Conservation (phyloP, 345 rosid genomes). For the Citrus reticulata region DNA sequence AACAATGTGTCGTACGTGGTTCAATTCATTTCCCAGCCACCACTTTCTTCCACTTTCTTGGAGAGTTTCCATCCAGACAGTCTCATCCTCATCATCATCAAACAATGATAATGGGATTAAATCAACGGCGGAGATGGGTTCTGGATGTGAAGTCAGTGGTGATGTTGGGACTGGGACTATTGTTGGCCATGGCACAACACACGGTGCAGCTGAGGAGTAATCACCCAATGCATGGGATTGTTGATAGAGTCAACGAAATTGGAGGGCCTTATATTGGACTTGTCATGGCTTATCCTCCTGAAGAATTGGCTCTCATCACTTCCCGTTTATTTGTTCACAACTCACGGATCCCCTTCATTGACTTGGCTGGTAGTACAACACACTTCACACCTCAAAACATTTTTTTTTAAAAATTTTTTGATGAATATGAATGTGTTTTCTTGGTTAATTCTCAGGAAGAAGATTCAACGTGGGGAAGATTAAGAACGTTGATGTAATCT, state of each 20-base stretch:
- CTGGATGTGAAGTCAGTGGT: constrained; percentile 2
- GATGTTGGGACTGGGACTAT: neutral
- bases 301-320: constrained; percentile 21
- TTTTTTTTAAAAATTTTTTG: neutral
- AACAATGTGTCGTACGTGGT: neutral
- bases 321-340: constrained; percentile 27
- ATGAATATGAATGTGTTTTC: neutral
- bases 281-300: constrained; percentile 30
- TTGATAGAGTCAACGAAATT: constrained; percentile 14
- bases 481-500: constrained; percentile 17
- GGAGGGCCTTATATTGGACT: constrained; percentile 32
- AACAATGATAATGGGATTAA: neutral
- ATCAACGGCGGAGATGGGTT: neutral
- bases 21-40: neutral
- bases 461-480: constrained; percentile 34
- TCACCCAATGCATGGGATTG: constrained; percentile 11
- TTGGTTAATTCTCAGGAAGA: constrained; percentile 23
- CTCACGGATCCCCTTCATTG: constrained; percentile 8
- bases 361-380: constrained; percentile 23
- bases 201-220: constrained; percentile 16
- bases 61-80: neutral
- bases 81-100: neutral
- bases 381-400: too few species aligned
- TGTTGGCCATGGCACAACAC: constrained; percentile 10
- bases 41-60: neutral